Conservation (phyloP, 2,329 filamentous ascomycete species). For the Alternaria atra region DNA sequence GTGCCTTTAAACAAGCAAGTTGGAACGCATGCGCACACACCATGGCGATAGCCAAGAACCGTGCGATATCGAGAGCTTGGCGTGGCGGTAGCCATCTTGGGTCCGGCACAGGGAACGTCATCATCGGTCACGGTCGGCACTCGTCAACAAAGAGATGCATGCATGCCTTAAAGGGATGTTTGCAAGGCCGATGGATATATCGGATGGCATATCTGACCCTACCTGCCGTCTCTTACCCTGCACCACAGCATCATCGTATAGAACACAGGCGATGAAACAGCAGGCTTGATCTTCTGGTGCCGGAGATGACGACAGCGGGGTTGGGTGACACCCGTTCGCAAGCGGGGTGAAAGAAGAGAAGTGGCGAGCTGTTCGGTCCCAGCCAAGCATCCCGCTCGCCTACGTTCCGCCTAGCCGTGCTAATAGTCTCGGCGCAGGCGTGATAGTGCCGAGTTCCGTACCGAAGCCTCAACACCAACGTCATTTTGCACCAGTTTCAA, state of each 20-base stretch:
- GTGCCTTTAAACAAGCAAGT: conserved; percentile 41
- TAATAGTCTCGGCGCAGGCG: conserved; percentile 21
- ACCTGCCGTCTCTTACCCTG: not conserved
- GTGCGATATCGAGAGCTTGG: conserved; percentile 40
- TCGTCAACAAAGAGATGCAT: conserved; percentile 23
- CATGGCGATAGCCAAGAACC: conserved; percentile 42
- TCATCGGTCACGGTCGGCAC: conserved; percentile 32
- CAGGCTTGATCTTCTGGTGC: not conserved
- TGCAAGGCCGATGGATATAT: conserved; percentile 4
- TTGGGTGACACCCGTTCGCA: conserved; percentile 5
- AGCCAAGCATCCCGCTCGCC: conserved; percentile 23
- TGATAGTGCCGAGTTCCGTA: conserved; percentile 25
- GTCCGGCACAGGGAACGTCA: conserved; percentile 37
- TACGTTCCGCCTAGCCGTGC: conserved; percentile 30
- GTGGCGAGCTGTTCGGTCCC: conserved; percentile 3
- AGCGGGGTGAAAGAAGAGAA: conserved; percentile 1
- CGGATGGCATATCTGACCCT: conserved; percentile 13
- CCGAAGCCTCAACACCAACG: conserved; percentile 18
- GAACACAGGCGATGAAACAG: not conserved
- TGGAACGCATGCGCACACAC: conserved; percentile 29
- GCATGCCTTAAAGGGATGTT: conserved; percentile 20
- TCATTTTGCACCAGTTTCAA: conserved; percentile 27
- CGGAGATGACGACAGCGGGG: conserved; percentile 13
- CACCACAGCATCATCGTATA: not conserved
- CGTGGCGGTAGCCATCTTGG: conserved; percentile 38